Base-by-base conservation (phyloP, 2,329 filamentous ascomycete species). In the Passalora sequoiae region DNA sequence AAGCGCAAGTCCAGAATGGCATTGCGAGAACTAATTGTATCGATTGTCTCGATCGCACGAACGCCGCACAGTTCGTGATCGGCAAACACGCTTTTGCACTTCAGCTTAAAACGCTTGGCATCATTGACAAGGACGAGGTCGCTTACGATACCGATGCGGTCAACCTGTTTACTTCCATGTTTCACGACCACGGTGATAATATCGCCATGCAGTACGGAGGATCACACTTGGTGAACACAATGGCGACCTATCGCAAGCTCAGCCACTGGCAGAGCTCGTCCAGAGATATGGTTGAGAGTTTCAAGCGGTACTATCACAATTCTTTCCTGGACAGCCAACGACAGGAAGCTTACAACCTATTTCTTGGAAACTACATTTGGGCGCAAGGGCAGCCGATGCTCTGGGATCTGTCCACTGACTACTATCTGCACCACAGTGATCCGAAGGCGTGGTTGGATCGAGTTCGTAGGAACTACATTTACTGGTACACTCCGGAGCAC, bases 191-290 rank as follows among this genome's bases (percentile, higher is more conserved):
- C 61, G 92, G 92, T 44, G 92, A 98, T 65, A 96, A 89, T 3
- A 97, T 98, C 59, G 92, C 92, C 1, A 85, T 97, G 41, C 92
- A 98, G 63, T 98, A 98, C 57, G 92, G 92, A 44, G 92, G 92
- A 7, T 97, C 89, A 2, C 92, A 98, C 65, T 77, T 98, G 1
- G 92, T 98, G 57, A 98, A 98, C 63, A 98, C 92, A 0, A 97
- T 98, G 89, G 89, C 94, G 54, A 98, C 92, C 4, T 98, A 98
- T 65, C 85, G 92, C 44, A 97, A 97, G 68, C 94, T 96, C 64
- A 97, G 97, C 55, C 91, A 97, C 64, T 98, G 92, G 92, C 94
- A 89, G 17, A 95, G 88, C 57, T 89, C 95, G 64, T 96, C 91
- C 2, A 79, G 92, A 54, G 92, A 98, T 65, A 97, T 98, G 91